Conservation (phyloP, 2,329 filamentous ascomycete species). For the Thermothelomyces thermophilus region DNA sequence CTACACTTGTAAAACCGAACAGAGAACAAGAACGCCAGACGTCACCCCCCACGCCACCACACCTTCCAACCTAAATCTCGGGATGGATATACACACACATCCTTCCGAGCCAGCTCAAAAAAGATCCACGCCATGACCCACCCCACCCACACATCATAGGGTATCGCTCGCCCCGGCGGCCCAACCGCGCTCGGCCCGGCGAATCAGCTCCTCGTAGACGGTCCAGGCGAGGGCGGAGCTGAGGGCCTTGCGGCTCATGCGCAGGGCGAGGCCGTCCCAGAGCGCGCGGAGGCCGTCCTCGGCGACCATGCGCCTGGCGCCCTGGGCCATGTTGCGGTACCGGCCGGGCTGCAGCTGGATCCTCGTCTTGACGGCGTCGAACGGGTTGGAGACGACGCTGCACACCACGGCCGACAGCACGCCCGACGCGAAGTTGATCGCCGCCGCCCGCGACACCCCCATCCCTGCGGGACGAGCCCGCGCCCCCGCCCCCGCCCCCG, state of each 20-base stretch:
- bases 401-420: conserved; percentile 74
- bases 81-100: neutral
- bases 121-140: too few relatives aligned
- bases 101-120: too few relatives aligned
- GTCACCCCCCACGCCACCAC: neutral
- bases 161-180: conserved; percentile 8
- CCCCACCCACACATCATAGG: too few relatives aligned
- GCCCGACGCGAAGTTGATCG: conserved; percentile 81
- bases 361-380: conserved; percentile 92
- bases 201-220: conserved; percentile 86
- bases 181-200: conserved; percentile 49
- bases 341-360: conserved; percentile 80
- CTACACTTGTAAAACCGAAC: neutral
- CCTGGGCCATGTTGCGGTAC: conserved; percentile 78
- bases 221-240: conserved; percentile 97
- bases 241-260: conserved; percentile 85
- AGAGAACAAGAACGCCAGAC: neutral
- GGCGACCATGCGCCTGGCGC: conserved; percentile 66
- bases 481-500: too few relatives aligned
- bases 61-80: too few relatives aligned
- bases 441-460: conserved; percentile 45
- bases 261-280: conserved; percentile 76
- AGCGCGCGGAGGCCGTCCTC: conserved; percentile 77
- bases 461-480: too few relatives aligned
- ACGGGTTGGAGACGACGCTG: conserved; percentile 88